Base-by-base conservation (phyloP, 306 rosid species). In the Gillenia trifoliata region DNA sequence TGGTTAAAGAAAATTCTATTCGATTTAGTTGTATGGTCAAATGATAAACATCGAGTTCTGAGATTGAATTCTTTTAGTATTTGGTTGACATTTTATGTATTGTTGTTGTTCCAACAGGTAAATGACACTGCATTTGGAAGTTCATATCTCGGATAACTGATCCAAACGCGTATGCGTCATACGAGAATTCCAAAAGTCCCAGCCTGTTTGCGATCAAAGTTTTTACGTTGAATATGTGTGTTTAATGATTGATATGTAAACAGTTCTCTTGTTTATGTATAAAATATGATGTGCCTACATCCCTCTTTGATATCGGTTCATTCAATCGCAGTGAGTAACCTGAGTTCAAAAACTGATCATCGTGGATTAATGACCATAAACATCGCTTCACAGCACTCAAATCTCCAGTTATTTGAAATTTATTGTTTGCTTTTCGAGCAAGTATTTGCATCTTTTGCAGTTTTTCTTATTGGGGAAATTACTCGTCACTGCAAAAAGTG, bases 21-120 rank as follows among this genome's bases (percentile, higher is more conserved):
- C 20, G 15, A 66, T 22, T 2, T 22, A 12, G 26, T 40, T 40
- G 13, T 23, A 10, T 11, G 41, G n/a, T 62, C 30, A 15, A 16
- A 33, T 30, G 38, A 34, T 36, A 47, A 65, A 22, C 26, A 23
- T 13, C 8, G 29, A 38, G 15, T 19, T 11, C 7, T 22, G 52
- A 65, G 1, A 38, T 20, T 11, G 13, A 33, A 66, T 4, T 2
- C 22, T 3, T 8, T 41, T 26, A 8, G 17, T 15, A 26, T 4
- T 50, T 30, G 47, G 23, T 54, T 33, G 22, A 55, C 22, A 34
- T 25, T 25, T 47, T 50, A 12, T 70, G 38, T 1, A 31, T 40
- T 56, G 11, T 57, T 34, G 34, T 71, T 71, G 31, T 54, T 54
- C 16, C 65, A 56, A 54, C 66, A 71, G 75, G 75, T 23, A 71